Evolutionary conservation across 441 rosid genomes (phyloP).

Genomic region (Populus trichocarpa): DNA sequence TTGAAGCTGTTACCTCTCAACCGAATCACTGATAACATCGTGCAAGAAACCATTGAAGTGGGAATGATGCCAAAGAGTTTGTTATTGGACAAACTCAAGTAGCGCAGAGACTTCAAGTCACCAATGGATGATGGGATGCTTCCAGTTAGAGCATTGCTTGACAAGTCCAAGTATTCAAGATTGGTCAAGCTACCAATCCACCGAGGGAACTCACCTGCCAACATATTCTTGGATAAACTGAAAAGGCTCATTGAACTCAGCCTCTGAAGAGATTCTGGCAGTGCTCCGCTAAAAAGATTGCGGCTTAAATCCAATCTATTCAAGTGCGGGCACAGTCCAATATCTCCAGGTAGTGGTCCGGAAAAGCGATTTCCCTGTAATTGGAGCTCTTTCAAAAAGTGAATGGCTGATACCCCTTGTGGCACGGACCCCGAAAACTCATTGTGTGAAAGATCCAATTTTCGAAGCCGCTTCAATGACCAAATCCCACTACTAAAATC

Average conservation of each 20-base stretch:
- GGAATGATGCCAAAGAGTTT: slow-evolving; percentile 56
- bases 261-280: slow-evolving; percentile 50
- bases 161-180: slow-evolving; percentile 55
- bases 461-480: slow-evolving; percentile 47
- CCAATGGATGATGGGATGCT: slow-evolving; percentile 54
- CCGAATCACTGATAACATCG: slow-evolving; percentile 41
- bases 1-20: slow-evolving; percentile 50
- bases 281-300: slow-evolving; percentile 49
- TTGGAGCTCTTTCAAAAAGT: slow-evolving; percentile 52
- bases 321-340: slow-evolving; percentile 70
- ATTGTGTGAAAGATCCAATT: slow-evolving; percentile 69
- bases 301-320: slow-evolving; percentile 48
- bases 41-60: slow-evolving; percentile 41
- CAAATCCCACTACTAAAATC: slow-evolving; percentile 45
- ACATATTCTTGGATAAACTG: slow-evolving; percentile 48
- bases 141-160: slow-evolving; percentile 59
- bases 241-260: slow-evolving; percentile 39
- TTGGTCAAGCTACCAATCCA: slow-evolving; percentile 59
- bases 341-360: slow-evolving; percentile 66
- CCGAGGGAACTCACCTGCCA: slow-evolving; percentile 58
- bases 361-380: slow-evolving; percentile 56
- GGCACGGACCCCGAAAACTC: slow-evolving; percentile 61
- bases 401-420: slow-evolving; percentile 38
- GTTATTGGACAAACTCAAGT: slow-evolving; percentile 56
- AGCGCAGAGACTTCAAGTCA: slow-evolving; percentile 42